Evolutionary conservation across 768 basidiomycete species (phyloP).

Genomic region (Suillus discolor): DNA sequence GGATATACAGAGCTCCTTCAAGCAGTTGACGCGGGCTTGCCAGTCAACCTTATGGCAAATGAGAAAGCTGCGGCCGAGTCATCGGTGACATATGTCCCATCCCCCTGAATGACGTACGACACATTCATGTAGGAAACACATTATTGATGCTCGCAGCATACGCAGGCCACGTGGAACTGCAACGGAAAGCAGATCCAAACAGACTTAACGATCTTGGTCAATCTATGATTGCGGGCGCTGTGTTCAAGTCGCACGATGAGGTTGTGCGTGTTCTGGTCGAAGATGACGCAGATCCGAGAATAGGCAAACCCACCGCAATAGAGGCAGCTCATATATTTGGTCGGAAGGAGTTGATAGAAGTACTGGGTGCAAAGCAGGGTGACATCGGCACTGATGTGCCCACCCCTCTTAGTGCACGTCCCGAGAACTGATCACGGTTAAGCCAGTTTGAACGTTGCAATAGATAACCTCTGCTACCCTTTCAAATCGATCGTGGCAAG

Average conservation of each 20-base stretch:
- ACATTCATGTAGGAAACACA: constrained; percentile 58
- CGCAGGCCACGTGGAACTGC: constrained; percentile 60
- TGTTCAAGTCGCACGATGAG: constrained; percentile 72
- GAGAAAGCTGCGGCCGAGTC: constrained; percentile 50
- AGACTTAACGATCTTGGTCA: constrained; percentile 71
- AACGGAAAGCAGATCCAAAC: constrained; percentile 65
- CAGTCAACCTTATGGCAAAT: constrained; percentile 74
- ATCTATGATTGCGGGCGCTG: constrained; percentile 73
- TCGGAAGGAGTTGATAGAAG: constrained; percentile 54
- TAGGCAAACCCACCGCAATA: constrained; percentile 68
- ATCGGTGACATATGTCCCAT: background rate
- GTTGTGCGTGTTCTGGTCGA: constrained; percentile 56
- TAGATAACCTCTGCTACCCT: background rate
- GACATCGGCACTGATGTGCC: constrained; percentile 43
- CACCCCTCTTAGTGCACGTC: constrained; percentile 20
- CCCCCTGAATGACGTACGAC: background rate
- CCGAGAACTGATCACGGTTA: background rate
- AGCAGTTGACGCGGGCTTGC: constrained; percentile 69
- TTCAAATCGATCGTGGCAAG: background rate
- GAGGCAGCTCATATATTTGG: constrained; percentile 71
- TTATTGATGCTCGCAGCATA: constrained; percentile 80
- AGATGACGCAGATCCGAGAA: constrained; percentile 60
- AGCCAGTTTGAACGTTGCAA: background rate
- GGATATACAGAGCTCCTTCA: constrained; percentile 54
- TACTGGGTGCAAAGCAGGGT: constrained; percentile 60